A percentile compares a stretch with the other conserved stretches of the same genome.
Conservation (phyloP, 202 grass and related monocot species). For the Schoenoplectus triqueter region DNA sequence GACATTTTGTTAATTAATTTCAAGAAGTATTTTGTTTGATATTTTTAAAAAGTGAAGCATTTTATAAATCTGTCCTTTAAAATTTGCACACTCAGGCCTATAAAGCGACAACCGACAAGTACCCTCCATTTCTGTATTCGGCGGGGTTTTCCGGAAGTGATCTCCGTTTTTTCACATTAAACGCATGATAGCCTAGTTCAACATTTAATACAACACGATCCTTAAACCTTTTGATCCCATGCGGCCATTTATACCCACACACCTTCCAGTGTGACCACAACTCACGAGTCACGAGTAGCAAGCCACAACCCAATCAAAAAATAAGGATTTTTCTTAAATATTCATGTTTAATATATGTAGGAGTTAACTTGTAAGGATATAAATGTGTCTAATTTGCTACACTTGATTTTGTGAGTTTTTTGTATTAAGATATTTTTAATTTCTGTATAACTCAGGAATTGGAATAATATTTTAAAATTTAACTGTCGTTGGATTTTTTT, state of each 20-base stretch:
- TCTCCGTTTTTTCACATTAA: conserved; percentile 3
- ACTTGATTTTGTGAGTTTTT: neutral
- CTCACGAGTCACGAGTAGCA: neutral
- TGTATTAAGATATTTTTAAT: neutral
- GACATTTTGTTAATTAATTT: too few relatives aligned
- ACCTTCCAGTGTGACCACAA: neutral
- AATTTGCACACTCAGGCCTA: too few relatives aligned
- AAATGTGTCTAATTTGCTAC: neutral
- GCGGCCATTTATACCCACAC: neutral
- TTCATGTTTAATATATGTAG: neutral
- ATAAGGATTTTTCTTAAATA: neutral
- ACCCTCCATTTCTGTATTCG: neutral
- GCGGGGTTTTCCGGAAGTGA: neutral
- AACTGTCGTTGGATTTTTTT: neutral
- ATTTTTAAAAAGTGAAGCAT: too few relatives aligned
- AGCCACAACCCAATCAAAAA: neutral
- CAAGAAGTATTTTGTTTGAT: too few relatives aligned
- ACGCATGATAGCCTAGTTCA: neutral
- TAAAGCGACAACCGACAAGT: neutral
- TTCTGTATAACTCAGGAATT: neutral
- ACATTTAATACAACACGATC: neutral
- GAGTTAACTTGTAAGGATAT: neutral
- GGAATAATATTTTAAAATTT: neutral
- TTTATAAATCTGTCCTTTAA: too few relatives aligned
- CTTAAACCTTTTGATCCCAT: neutral